phyloP scores from a whole-genome alignment of 169 alveolate species.

The Babesia caballi region DNA sequence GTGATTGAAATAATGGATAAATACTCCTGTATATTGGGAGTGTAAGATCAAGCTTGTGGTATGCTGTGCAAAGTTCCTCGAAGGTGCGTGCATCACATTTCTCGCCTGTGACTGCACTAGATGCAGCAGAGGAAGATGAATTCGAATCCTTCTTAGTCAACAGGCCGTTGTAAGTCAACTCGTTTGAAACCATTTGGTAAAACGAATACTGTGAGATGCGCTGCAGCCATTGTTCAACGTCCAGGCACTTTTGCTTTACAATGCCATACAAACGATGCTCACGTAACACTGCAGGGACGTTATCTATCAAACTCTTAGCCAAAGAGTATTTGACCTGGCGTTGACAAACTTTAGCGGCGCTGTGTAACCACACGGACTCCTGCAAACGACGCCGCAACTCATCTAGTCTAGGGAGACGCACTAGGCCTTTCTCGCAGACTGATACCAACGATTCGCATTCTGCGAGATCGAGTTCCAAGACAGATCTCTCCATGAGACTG shows the following conservation, averaged over 20 bases:
- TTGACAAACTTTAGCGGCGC: conserved; percentile 29
- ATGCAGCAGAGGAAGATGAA: neutral
- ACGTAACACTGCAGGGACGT: conserved; percentile 30
- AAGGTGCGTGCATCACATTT: conserved; percentile 28
- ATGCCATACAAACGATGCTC: conserved; percentile 10
- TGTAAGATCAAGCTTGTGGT: conserved; percentile 31
- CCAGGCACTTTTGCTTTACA: conserved; percentile 11
- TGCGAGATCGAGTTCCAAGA: conserved; percentile 24
- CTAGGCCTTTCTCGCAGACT: conserved; percentile 22
- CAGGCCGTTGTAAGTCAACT: neutral
- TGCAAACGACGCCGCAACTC: conserved; percentile 22
- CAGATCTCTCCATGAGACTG: conserved; percentile 44
- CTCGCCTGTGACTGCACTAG: neutral
- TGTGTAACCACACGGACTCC: conserved; percentile 42
- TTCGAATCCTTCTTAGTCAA: neutral
- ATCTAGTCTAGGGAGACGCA: conserved; percentile 45
- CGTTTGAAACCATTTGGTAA: conserved; percentile 2
- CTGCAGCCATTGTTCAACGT: conserved; percentile 29
- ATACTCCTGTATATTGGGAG: conserved; percentile 35
- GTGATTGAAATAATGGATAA: conserved; percentile 42
- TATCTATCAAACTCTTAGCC: conserved; percentile 15
- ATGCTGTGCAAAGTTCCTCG: conserved; percentile 27
- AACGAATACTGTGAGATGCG: conserved; percentile 14
- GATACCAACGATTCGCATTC: conserved; percentile 34
- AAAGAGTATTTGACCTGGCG: conserved; percentile 42